Evolutionary conservation across 768 basidiomycete genomes (phyloP), one percentile per base, ranked within the genome.

Genomic region (Macrocybe gigantea): DNA sequence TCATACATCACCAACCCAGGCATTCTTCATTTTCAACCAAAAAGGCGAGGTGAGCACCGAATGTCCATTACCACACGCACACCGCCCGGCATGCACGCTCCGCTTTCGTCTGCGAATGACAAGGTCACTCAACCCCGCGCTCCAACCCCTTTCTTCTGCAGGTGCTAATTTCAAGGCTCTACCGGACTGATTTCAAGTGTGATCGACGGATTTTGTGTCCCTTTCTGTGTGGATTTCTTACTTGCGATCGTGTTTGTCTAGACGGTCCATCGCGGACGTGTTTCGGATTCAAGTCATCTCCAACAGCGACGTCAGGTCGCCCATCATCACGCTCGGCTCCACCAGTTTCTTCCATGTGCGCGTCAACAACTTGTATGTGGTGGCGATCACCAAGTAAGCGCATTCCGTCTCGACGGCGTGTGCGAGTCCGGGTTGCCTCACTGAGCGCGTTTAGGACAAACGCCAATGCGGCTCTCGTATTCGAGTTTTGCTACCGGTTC

Each of bases 281-380:
- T 99, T 99, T 66, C 83, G 96, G 55, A 98, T 99, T 64, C 96
- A 99, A 65, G 96, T 99, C 62, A 88, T 99, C 44, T 96, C 95
- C 34, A 97, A 93, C 70, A 91, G 88, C 58, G 94, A 97, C 61
- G 92, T 97, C 30, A 80, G 94, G 53, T 94, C 94, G 33, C 96
- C 96, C 7, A 95, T 99, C 60, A 89, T 98, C 63, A 98, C 96
- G 0, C 78, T 99, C 15, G 94, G 95, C 22, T 97, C 93, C 14
- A 98, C 95, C 0, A 95, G 93, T 60, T 99, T 99, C 80, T 98
- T 99, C 65, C 96, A 99, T 62, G 94, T 98, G 51, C 75, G 93
- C 53, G 75, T 95, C 49, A 94, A 95, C 71, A 97, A 96, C 57
- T 77, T 99, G 37, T 99, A 97, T 61, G 78, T 99, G 29, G 87